Percentiles rank a stretch among this genome's conserved stretches.
Evolutionary conservation across 257 asterid species (phyloP).

Genomic region (Solanum chiquidenum): DNA sequence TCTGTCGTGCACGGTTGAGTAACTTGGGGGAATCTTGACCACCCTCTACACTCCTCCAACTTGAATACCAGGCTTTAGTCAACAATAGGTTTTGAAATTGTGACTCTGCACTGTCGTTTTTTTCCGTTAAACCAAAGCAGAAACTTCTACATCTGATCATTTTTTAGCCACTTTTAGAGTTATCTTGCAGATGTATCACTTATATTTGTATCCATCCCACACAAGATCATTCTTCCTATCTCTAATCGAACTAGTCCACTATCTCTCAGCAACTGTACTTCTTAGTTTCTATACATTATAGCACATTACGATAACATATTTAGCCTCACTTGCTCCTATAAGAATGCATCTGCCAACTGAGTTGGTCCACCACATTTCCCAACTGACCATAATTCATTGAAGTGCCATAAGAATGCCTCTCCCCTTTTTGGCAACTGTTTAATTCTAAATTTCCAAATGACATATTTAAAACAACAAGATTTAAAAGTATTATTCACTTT

Average conservation of each 20-base stretch:
- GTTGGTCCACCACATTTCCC: not conserved
- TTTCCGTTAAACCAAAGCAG: not conserved
- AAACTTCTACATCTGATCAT: not conserved
- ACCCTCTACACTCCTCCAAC: not conserved
- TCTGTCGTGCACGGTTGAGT: not conserved
- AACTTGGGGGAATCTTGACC: not conserved
- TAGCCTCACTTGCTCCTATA: not conserved
- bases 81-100: not conserved
- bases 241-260: not conserved
- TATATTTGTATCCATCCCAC: not conserved
- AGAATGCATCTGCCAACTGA: not conserved
- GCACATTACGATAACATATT: not conserved
- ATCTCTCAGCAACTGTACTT: not conserved
- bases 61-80: not conserved
- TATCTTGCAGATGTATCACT: not conserved
- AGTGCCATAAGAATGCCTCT: not conserved
- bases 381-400: not conserved
- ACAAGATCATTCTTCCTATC: not conserved
- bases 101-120: not conserved
- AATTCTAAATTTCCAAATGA: not conserved
- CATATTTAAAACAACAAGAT: not conserved
- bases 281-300: not conserved
- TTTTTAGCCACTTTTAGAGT: not conserved
- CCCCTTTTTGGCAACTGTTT: not conserved
- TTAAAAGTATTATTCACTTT: too few relatives aligned